Evolutionary conservation across 495 filamentous ascomycete species (phyloP).

Genomic region (Durotheca rogersii): DNA sequence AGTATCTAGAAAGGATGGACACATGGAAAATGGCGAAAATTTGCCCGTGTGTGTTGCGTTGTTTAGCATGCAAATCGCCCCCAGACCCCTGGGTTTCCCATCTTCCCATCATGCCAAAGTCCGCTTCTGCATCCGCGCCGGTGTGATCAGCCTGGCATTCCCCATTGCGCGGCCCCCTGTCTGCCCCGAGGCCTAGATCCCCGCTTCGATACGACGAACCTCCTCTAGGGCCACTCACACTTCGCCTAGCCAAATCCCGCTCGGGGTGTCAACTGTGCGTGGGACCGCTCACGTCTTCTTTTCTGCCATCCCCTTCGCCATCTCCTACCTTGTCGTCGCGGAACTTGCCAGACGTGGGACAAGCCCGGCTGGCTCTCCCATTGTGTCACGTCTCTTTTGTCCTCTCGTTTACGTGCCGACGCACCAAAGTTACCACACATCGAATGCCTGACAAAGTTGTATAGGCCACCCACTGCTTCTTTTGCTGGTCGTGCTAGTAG

Average conservation of each 20-base stretch:
- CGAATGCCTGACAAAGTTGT: slow-evolving; percentile 16
- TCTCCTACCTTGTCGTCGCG: slow-evolving; percentile 8
- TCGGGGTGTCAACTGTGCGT: slow-evolving; percentile 9
- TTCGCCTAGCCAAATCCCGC: slow-evolving; percentile 17
- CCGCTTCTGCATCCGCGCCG: slow-evolving; percentile 20
- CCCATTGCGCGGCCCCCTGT: slow-evolving; percentile 15
- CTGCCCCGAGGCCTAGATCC: slow-evolving; percentile 22
- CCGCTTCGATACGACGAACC: slow-evolving; percentile 18
- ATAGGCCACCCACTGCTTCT: slow-evolving; percentile 7
- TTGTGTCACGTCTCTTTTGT: slow-evolving; percentile 7
- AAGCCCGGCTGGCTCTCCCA: slow-evolving; percentile 1
- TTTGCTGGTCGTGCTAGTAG: slow-evolving; percentile 3
- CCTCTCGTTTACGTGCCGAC: slow-evolving; percentile 4
- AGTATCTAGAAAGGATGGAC: slow-evolving; percentile 12
- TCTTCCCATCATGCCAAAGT: slow-evolving; percentile 24
- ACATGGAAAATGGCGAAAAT: slow-evolving; percentile 24
- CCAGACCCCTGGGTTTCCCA: slow-evolving; percentile 17
- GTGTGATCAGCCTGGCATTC: slow-evolving; percentile 10
- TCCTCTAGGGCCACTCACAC: slow-evolving; percentile 11
- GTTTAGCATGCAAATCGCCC: slow-evolving; percentile 23
- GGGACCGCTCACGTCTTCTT: slow-evolving; percentile 17
- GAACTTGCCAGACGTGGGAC: slow-evolving; percentile 14
- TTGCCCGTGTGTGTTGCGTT: slow-evolving; percentile 17
- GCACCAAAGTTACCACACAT: slow-evolving; percentile 12
- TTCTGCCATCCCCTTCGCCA: too few relatives aligned